Conservation (phyloP, 148 eudicot species). For the Linanthus parryae region DNA sequence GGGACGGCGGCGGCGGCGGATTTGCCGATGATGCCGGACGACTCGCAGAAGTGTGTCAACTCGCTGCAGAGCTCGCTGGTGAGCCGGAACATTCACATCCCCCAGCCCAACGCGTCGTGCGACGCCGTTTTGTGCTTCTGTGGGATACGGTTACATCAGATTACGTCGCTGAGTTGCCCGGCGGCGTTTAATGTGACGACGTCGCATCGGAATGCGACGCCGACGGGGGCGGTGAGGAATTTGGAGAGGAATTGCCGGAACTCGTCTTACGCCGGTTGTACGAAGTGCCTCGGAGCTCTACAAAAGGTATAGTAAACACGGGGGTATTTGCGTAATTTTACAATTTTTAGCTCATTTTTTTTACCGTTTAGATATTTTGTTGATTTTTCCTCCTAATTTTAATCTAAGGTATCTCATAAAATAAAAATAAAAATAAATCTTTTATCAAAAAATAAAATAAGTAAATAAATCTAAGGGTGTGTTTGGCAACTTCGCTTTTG, state of each 20-base stretch:
- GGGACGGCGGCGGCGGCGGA: slow-evolving; percentile 40
- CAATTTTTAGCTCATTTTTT: too few species aligned
- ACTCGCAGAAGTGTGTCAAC: slow-evolving; percentile 85
- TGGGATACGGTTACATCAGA: slow-evolving; percentile 81
- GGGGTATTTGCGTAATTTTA: too few species aligned
- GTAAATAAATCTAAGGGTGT: too few species aligned
- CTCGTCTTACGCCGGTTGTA: slow-evolving; percentile 88
- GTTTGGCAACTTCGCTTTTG: too few species aligned
- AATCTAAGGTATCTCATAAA: too few species aligned
- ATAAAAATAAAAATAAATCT: too few species aligned
- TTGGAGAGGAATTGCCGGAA: slow-evolving; percentile 73
- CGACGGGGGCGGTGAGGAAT: slow-evolving; percentile 68
- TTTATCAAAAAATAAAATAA: too few species aligned
- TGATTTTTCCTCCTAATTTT: too few species aligned
- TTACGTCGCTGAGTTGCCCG: slow-evolving; percentile 68
- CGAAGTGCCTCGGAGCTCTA: slow-evolving; percentile 84
- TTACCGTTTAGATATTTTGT: too few species aligned
- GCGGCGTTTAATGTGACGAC: slow-evolving; percentile 65
- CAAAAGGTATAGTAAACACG: slow-evolving; percentile 87
- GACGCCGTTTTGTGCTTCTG: slow-evolving; percentile 88
- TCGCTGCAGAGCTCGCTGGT: slow-evolving; percentile 61
- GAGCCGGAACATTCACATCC: slow-evolving; percentile 47
- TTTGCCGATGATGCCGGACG: slow-evolving; percentile 90
- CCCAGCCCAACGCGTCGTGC: slow-evolving; percentile 70
- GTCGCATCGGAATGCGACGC: slow-evolving; percentile 39